Base-by-base conservation (phyloP, 1,139 yeast species). In the Debaryomyces coudertii region DNA sequence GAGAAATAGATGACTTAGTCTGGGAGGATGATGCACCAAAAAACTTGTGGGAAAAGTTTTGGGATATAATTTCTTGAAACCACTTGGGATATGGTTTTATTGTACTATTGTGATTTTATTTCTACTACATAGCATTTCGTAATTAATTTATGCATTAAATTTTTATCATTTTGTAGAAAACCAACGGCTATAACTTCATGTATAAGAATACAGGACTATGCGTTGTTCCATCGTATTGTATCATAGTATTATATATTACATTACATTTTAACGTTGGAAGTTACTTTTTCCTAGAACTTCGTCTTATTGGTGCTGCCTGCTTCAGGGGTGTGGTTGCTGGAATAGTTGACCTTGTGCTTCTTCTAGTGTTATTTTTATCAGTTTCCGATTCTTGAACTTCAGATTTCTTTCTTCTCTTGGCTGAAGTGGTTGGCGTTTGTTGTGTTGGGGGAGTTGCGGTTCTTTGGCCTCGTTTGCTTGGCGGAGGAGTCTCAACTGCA, bases 41-140 rank as follows among this genome's bases (percentile, higher is more conserved):
- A 49, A 77, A 70, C 47, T 43, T 76, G 14, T 78, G 85, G 83
- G 80, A 74, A 44, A 80, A 78, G 60, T 65, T 80, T 60, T 80
- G 85, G 84, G 65, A 48, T 18, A 27, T 54, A 15, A 46, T 63
- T 22, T 56, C 66, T 42, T 63, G 20, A 29, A 14, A 14, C 35
- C 14, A 16, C 42, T 16, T 18, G 6, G 35, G 35, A 22, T 18
- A 11, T 18, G 15, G 24, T 12, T n/a, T 18, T 28, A 25, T 27
- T 22, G 36, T 30, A 40, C n/a, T 40, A 33, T 33, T 11, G 36
- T 18, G 24, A 33, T 18, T 33, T 33, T 20, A 33, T 31, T 35
- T 15, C 31, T 40, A 31, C 18, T 16, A 14, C 12, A 20, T 30
- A 40, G 20, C 31, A 40, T 45, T 47, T 43, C 42, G 44, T 30